Conservation (phyloP, 2,329 filamentous ascomycete species). For the Trichoderma afroharzianum region DNA sequence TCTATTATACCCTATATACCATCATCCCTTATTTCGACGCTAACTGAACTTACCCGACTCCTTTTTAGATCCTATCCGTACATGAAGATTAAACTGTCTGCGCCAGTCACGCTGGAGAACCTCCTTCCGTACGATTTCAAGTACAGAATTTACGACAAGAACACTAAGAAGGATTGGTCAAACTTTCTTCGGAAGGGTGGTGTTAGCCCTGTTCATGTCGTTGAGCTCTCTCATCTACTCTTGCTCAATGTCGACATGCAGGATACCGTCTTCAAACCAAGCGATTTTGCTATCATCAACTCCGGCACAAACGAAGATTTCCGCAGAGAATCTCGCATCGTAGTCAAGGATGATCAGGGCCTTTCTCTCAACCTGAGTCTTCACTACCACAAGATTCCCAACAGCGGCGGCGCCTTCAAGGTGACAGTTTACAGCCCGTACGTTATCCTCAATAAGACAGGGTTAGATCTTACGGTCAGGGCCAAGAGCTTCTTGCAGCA, state of each 20-base stretch:
- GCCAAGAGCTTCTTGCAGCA: constrained; percentile 86
- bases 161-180: constrained; percentile 97
- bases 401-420: constrained; percentile 93
- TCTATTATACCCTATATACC: too few species aligned
- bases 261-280: constrained; percentile 89
- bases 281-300: constrained; percentile 97
- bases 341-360: constrained; percentile 81
- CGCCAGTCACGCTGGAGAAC: constrained; percentile 91
- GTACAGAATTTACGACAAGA: constrained; percentile 97
- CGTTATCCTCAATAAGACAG: constrained; percentile 91
- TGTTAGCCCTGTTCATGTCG: constrained; percentile 93
- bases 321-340: constrained; percentile 71
- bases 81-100: constrained; percentile 88
- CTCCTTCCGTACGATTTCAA: constrained; percentile 97
- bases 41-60: neutral
- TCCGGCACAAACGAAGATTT: constrained; percentile 85
- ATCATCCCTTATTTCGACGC: neutral
- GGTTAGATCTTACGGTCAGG: constrained; percentile 79
- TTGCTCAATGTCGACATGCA: constrained; percentile 94
- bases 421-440: constrained; percentile 95
- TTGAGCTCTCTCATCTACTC: constrained; percentile 89
- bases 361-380: constrained; percentile 76
- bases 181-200: constrained; percentile 97
- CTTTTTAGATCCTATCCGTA: constrained; percentile 72
- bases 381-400: constrained; percentile 85